Percentiles rank a stretch among this genome's conserved stretches.
Conservation (phyloP, 2,329 filamentous ascomycete genomes). For the Cryphonectria naterciae region DNA sequence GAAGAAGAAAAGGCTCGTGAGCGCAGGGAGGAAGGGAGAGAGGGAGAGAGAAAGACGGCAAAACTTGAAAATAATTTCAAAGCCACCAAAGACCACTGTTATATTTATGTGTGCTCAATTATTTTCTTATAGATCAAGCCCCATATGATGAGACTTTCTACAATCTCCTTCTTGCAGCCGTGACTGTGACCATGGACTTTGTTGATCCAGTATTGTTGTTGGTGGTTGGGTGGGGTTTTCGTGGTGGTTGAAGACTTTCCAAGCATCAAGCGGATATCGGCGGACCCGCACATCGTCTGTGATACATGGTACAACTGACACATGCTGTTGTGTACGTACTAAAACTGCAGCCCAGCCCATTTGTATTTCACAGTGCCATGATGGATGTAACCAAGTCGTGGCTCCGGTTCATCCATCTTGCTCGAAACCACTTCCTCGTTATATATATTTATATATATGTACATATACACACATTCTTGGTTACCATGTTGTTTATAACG, state of each 20-base stretch:
- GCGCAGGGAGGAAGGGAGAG: no score
- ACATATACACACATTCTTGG: not conserved
- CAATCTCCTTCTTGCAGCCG: not conserved
- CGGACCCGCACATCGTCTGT: constrained; percentile 10
- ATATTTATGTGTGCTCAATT: not conserved
- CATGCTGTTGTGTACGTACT: not conserved
- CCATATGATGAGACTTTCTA: not conserved
- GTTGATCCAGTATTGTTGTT: not conserved
- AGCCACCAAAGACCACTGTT: not conserved
- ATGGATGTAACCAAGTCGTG: no score
- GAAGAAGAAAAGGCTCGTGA: not conserved
- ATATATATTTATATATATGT: no score
- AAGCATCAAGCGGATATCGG: constrained; percentile 10
- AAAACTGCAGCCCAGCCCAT: not conserved
- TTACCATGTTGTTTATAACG: not conserved
- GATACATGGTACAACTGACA: not conserved
- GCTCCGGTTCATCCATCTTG: not conserved
- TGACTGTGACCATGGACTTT: not conserved
- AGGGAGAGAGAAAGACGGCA: not conserved
- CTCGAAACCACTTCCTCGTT: not conserved
- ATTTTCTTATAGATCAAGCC: not conserved
- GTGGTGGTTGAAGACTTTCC: constrained; percentile 9
- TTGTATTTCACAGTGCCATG: not conserved
- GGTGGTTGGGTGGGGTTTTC: not conserved
- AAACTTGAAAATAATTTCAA: no score